Base-by-base conservation (phyloP, 2,329 filamentous ascomycete species). In the Sclerotinia borealis region DNA sequence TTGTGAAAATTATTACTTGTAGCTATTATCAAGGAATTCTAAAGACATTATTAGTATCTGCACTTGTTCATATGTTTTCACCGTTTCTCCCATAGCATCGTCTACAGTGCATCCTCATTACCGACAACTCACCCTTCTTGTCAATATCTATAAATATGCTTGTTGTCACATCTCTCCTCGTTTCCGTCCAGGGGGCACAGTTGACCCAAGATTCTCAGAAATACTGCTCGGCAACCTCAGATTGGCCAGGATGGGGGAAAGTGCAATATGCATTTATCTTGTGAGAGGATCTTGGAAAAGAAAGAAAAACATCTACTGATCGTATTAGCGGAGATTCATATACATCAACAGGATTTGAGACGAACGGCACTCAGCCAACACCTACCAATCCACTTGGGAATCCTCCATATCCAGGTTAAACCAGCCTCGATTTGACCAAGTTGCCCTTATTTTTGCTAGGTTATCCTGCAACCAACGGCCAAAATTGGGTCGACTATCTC, bases 401-500 rank as follows among this genome's bases (percentile, higher is more conserved):
- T 64, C 77, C 77, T 22, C 55, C 72, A 9, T 78, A 76, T 59
- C 76, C 76, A 56, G 77, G 77, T 13, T 31, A 49, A 17, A 25
- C 6, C 27, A 34, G 39, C 8, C 9, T 22, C 27, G 7, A 45
- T 43, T 34, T 45, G 19, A 45, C 19, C 17, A 15, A 27, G 11
- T 34, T 34, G 54, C 19, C 31, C 39, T 58, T 19, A 45, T n/a
- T 39, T 25, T 10, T 4, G 17, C 4, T 45, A 58, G 54, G 54
- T 22, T 75, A 67, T 63, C 77, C 77, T 31, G 70, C 76, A 10
- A 66, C 75, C 64, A 80, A 79, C 65, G 83, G 82, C 0, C 82
- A 81, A 0, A 84, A 83, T 69, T 85, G 82, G 81, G 75, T 83
- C n/a, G 83, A 79, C 63, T 83, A 77, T 68, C 70, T 81, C 13